phyloP scores from a whole-genome alignment of 495 filamentous ascomycete genomes.

The Tuber umbilicatum region DNA sequence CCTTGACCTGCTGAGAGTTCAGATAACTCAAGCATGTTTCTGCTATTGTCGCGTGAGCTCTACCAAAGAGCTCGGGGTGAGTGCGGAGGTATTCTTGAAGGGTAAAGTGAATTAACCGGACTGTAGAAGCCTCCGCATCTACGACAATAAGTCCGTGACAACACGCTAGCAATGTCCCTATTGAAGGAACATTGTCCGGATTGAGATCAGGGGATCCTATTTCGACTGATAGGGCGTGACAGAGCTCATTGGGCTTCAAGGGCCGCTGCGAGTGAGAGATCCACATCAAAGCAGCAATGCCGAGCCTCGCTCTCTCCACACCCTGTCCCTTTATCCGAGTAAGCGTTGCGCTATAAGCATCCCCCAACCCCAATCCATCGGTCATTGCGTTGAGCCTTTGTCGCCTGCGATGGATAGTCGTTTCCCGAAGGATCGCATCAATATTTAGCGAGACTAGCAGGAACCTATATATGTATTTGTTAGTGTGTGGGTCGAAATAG shows the following conservation, averaged over 20 bases:
- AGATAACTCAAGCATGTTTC: neutral
- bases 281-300: too few relatives aligned
- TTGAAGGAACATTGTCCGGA: neutral
- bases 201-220: neutral
- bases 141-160: neutral
- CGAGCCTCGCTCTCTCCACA: too few relatives aligned
- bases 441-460: neutral
- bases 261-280: too few relatives aligned
- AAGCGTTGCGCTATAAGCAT: too few relatives aligned
- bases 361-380: too few relatives aligned
- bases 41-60: neutral
- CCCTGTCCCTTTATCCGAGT: too few relatives aligned
- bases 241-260: neutral
- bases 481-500: accelerated
- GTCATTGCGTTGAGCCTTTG: too few relatives aligned
- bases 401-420: too few relatives aligned
- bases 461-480: neutral
- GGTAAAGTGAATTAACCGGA: neutral
- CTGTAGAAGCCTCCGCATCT: neutral
- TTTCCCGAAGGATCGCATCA: too few relatives aligned
- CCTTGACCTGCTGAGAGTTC: neutral
- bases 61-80: neutral
- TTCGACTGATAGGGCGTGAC: neutral
- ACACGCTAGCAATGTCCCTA: neutral
- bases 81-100: neutral